These are phyloP conservation scores for Lobosporangium transversale DNA, from an alignment of 192 early-diverging fungal species.

Conservation along the genomic window DNA sequence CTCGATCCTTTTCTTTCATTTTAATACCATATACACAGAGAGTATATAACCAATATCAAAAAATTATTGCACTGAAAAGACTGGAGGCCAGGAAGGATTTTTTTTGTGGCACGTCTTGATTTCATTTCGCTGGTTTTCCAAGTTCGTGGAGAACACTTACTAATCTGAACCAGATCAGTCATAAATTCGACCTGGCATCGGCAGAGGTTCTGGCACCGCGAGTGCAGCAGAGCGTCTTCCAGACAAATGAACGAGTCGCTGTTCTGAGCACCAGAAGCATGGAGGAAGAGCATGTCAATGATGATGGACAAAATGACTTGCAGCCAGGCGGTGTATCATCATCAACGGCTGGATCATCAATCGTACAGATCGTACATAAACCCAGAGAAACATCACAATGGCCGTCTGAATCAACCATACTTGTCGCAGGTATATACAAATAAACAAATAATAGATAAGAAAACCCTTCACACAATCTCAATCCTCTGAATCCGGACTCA, in stretches of 20 bases:
- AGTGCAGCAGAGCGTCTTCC: not conserved
- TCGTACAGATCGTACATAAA: not conserved
- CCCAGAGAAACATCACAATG: constrained; percentile 16
- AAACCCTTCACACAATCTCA: too few species aligned
- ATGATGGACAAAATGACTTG: not conserved
- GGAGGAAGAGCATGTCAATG: not conserved
- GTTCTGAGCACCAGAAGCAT: not conserved
- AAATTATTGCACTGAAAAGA: not conserved
- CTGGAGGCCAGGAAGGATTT: not conserved
- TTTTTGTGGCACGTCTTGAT: not conserved
- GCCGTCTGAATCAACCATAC: constrained; percentile 47
- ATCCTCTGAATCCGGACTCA: too few species aligned
- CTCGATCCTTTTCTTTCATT: too few species aligned
- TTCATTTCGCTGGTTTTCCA: not conserved
- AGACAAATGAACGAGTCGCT: not conserved
- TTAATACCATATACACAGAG: too few species aligned
- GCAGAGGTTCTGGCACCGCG: not conserved
- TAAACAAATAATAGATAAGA: too few species aligned
- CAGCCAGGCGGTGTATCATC: too few species aligned
- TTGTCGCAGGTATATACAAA: constrained; percentile 34
- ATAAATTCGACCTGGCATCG: not conserved
- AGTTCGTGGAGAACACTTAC: not conserved
- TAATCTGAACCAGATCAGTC: too few species aligned
- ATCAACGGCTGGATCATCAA: not conserved
- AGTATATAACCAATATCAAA: not conserved